Base-by-base conservation (phyloP, 805 yeast species). In the Candida montana region DNA sequence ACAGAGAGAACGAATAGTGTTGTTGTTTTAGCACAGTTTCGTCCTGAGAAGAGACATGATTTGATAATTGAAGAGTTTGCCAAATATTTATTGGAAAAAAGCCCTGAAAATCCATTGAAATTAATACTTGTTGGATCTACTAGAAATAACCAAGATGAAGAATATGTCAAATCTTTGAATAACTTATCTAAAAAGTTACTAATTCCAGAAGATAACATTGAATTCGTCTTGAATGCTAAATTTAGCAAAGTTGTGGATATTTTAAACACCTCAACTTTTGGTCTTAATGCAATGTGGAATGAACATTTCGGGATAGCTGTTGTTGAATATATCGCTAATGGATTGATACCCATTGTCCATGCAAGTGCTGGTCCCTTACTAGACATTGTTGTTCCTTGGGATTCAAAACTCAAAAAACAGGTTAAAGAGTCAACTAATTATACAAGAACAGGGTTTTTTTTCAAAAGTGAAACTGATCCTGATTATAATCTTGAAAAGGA, bases 241-340 rank as follows among this genome's bases (percentile, higher is more conserved):
- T 86, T 86, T 65, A 70, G 68, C 2, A 72, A 69, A 15, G 79
- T 95, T 12, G 65, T 77, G 39, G 55, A 64, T 23, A 71, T 76
- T 40, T 67, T 95, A 27, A 53, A 65, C 11, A 64, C 61, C 12
- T 75, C 88, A 3, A 75, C 79, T 20, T 79, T 77, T 54, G 99
- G 99, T 5, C 68, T 93, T 31, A 91, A 93, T 55, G 89, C 95
- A 24, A 93, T 93, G 99, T 93, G 99, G 99, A 93, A 93, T 63
- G 99, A 93, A 67, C 99, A 93, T 66, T 93, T 93, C 61, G 99
- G 99, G 16, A 93, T 93, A 54, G 91, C 96, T 1, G 91, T 93
- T 5, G 99, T 93, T 7, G 99, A 93, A 62, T 87, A 89, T 58
- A 69, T 85, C 65, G 81, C 91, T 2, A 75, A 84, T 41, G 98